Conservation (phyloP, 306 rosid species). For the Acacia acuminata region DNA sequence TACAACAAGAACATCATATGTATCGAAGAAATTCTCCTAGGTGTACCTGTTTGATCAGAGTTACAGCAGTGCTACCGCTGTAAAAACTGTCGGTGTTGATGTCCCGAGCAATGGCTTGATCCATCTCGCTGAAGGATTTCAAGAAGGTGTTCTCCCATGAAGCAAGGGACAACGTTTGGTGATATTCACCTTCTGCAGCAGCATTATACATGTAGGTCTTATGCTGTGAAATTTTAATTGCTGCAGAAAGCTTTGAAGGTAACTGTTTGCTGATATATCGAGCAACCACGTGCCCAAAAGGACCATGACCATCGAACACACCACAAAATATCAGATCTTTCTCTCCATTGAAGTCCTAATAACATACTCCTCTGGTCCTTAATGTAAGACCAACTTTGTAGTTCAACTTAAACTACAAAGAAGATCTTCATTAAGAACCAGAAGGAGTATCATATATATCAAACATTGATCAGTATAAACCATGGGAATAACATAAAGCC, state of each 20-base stretch:
- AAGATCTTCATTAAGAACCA: no score
- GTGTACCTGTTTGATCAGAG: constrained; percentile 77
- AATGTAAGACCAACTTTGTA: no score
- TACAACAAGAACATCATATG: not conserved
- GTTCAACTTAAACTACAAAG: no score
- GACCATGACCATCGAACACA: constrained; percentile 98
- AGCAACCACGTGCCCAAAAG: constrained; percentile 75
- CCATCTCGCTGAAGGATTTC: constrained; percentile 68
- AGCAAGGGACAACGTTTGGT: constrained; percentile 44
- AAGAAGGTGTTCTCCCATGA: constrained; percentile 72
- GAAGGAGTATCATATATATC: constrained; percentile 1
- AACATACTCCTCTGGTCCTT: not conserved
- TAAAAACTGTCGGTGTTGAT: constrained; percentile 68
- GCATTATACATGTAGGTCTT: constrained; percentile 30
- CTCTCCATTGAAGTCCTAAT: constrained; percentile 68
- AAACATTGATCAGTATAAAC: constrained; percentile 11
- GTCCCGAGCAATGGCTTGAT: constrained; percentile 59
- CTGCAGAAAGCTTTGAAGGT: constrained; percentile 70
- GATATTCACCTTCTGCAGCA: constrained; percentile 21
- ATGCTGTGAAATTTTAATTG: constrained; percentile 53
- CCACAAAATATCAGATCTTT: constrained; percentile 71
- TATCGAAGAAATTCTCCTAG: not conserved
- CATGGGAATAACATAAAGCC: not conserved
- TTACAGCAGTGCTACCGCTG: constrained; percentile 90
- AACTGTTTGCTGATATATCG: constrained; percentile 62